phyloP scores from a whole-genome alignment of 2,329 filamentous ascomycete genomes.

The Sordariomycetes sp. region DNA sequence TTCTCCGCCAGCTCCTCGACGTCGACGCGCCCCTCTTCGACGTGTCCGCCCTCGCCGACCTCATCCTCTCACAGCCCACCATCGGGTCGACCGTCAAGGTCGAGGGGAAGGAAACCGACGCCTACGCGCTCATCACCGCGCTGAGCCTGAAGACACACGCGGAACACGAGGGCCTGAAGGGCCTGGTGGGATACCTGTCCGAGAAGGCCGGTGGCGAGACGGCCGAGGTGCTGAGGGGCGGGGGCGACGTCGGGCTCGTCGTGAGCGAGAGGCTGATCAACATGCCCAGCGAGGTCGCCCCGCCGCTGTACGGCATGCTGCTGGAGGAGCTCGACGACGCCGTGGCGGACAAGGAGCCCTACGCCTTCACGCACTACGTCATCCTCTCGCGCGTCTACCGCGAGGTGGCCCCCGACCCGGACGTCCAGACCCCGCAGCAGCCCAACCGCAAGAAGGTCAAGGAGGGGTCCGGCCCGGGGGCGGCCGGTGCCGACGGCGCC shows the following conservation, averaged over 20 bases:
- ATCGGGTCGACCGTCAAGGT: conserved; percentile 94
- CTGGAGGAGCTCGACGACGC: conserved; percentile 84
- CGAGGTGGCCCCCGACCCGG: conserved; percentile 45
- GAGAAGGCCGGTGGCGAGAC: conserved; percentile 37
- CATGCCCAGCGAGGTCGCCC: conserved; percentile 85
- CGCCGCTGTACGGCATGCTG: conserved; percentile 92
- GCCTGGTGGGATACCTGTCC: conserved; percentile 61
- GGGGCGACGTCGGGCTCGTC: conserved; percentile 62
- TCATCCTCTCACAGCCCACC: conserved; percentile 76
- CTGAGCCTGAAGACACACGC: conserved; percentile 74
- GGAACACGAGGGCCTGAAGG: conserved; percentile 60
- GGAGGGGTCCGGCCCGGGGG: conserved; percentile 5
- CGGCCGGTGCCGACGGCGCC: conserved; percentile 27
- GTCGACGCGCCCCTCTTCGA: conserved; percentile 78
- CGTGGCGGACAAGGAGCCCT: conserved; percentile 82
- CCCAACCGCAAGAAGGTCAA: conserved; percentile 55
- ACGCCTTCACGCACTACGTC: conserved; percentile 87
- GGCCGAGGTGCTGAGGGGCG: conserved; percentile 19
- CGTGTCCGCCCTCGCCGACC: conserved; percentile 73
- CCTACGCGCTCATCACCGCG: conserved; percentile 85
- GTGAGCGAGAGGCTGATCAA: conserved; percentile 94
- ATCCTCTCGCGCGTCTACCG: conserved; percentile 86
- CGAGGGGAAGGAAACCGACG: conserved; percentile 86
- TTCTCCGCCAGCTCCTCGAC: conserved; percentile 87
- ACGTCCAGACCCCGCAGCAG: conserved; percentile 38